Evolutionary conservation across 2,329 filamentous ascomycete genomes (phyloP), one percentile per base, ranked within the genome.

Genomic region (Phaeosphaeria sp.): DNA sequence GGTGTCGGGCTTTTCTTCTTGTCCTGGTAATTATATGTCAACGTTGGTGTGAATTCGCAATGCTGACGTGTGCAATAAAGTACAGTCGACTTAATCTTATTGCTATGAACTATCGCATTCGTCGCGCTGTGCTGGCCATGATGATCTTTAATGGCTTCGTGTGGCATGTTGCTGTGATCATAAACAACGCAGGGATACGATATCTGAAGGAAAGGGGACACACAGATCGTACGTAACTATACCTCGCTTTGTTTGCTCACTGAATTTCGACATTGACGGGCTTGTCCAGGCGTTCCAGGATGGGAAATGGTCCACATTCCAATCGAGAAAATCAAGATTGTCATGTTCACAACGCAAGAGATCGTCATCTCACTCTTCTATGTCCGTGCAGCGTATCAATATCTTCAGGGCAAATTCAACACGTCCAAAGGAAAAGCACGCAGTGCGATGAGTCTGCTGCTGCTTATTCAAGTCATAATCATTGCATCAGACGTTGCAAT

Each of bases 21-120:
- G 85, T 88, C 1, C 74, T 88, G 1, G 46, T 48, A 33, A 3
- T 23, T 18, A 30, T 13, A 6, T 36, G 10, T 9, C 11, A 3
- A 36, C 15, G 6, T 13, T 36, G 11, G 11, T 30, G 30, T 13
- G 11, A 13, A 36, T 13, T 36, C 30, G 10, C 30, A 3, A 13
- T 36, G 30, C 30, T 36, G 10, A 36, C 11, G 15, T 36, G 15
- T 13, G 30, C n/a, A 13, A 6, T 17, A 25, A 6, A 48, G 46
- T 88, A 85, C 72, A 87, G 84, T 1, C 79, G 86, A 6, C 77
- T 88, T 0, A 84, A 87, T 63, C 75, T 88, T 1, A 78, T 88
- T 11, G 66, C 85, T 9, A 78, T 79, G 4, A 81, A 84, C 47
- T 72, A 78, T 6, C 20, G n/a, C 6, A 71, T 80, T 2, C 74